These are phyloP conservation scores for Pichia sp. DNA, from an alignment of 1,139 yeast genomes.

Conservation along the genomic window DNA sequence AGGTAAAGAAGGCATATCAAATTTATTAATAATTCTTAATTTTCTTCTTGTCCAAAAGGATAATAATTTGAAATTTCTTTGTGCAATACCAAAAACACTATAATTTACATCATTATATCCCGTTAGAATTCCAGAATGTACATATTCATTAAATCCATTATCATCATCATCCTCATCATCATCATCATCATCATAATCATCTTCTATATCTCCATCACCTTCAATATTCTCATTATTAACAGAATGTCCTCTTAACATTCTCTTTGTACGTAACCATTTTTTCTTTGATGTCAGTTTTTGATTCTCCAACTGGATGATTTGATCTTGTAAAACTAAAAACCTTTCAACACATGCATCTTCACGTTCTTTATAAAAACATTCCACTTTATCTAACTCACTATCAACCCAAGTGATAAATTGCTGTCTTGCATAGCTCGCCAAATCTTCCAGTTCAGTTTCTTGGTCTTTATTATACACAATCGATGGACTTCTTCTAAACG, in stretches of 20 bases:
- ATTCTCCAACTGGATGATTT: constrained; percentile 54
- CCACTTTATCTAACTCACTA: constrained; percentile 51
- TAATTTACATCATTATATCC: constrained; percentile 1
- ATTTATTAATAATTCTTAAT: constrained; percentile 35
- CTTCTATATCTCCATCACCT: constrained; percentile 8
- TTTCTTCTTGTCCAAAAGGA: constrained; percentile 27
- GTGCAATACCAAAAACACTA: constrained; percentile 14
- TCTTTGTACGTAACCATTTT: constrained; percentile 16
- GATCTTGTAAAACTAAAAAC: constrained; percentile 59
- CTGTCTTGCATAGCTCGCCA: constrained; percentile 32
- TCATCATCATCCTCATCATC: constrained; percentile 14
- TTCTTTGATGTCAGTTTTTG: constrained; percentile 36
- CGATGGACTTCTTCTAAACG: constrained; percentile 14
- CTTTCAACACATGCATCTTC: constrained; percentile 59
- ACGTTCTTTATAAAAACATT: constrained; percentile 50
- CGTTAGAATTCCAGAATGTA: neutral
- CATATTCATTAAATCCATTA: constrained; percentile 10
- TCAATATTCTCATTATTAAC: constrained; percentile 1
- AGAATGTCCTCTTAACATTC: neutral
- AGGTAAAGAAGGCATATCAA: constrained; percentile 57
- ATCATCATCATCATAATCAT: constrained; percentile 11
- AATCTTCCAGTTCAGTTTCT: constrained; percentile 21
- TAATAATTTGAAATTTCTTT: constrained; percentile 18
- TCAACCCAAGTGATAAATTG: constrained; percentile 62
- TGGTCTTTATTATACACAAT: neutral